These are phyloP conservation scores for Rhynchospora tenuis DNA, from an alignment of 176 grass and related monocot genomes.

Conservation along the genomic window DNA sequence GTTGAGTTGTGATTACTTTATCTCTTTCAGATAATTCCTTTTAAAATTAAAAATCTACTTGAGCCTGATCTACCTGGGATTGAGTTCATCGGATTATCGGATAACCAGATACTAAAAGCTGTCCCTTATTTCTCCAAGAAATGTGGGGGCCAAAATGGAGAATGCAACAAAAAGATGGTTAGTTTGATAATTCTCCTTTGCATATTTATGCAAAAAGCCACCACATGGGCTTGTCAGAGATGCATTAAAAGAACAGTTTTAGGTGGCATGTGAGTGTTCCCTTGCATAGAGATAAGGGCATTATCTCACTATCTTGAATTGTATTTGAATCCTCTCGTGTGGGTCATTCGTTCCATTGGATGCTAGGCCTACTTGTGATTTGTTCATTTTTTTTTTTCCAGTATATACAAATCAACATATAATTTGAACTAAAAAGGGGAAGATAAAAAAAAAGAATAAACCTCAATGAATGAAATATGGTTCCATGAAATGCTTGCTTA, in stretches of 20 bases:
- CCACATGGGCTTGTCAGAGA: constrained; percentile 3
- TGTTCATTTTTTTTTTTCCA: background rate
- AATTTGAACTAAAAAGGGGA: too few species aligned
- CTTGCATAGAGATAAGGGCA: constrained; percentile 5
- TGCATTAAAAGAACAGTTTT: background rate
- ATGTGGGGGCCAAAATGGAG: background rate
- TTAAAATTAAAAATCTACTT: background rate
- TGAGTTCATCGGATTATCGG: background rate
- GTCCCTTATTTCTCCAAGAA: background rate
- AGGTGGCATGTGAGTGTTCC: constrained; percentile 1
- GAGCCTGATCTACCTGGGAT: background rate
- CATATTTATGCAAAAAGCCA: background rate
- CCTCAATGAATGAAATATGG: background rate
- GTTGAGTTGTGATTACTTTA: background rate
- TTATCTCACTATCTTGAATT: constrained; percentile 11
- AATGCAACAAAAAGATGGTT: constrained; percentile 5
- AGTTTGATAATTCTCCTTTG: background rate
- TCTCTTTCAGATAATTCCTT: background rate
- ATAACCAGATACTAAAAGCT: background rate
- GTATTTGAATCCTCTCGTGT: constrained; percentile 2
- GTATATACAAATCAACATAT: too few species aligned
- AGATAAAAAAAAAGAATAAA: too few species aligned
- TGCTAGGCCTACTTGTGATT: background rate
- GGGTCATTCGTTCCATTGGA: background rate
- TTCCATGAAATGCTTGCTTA: background rate